Base-by-base conservation (phyloP, 1,284 basidiomycete species). In the Salmacisia buchloeana region DNA sequence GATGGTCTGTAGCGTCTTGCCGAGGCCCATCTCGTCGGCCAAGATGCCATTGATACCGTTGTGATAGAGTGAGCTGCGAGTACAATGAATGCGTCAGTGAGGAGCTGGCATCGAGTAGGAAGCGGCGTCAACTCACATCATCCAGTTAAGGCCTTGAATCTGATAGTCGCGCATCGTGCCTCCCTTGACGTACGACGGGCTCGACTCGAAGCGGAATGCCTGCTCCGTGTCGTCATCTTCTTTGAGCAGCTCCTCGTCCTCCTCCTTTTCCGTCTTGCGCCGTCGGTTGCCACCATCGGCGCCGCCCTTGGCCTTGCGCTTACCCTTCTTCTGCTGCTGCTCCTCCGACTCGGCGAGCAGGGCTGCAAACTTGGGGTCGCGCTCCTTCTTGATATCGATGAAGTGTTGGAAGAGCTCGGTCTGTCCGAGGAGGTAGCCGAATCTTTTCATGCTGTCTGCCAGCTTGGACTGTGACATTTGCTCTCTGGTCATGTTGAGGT, bases 1-100 rank as follows among this genome's bases (percentile, higher is more conserved):
- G 73, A 98, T 96, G 0, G 94, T 98, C 83, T 99, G 94, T 0
- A 97, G 84, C 0, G 94, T 98, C 85, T 98, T 98, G 38, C 96
- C 94, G 35, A 98, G 87, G 82, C 94, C 94, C 92, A 94, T 80
- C 60, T 80, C 78, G 60, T 80, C 78, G 12, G 78, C 78, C 9
- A 80, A 77, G 3, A 62, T 63, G 54, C 66, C 64, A 43, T 64
- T 75, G 74, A 78, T 80, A 45, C 75, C 78, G 66, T 75, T 70
- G 61, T 68, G 69, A 57, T 68, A 67, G 49, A 74, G 62, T 39
- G 70, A 74, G 65, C 29, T 34, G 41, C 39, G 29, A 35, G 61
- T 3, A 21, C 15, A 27, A 15, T n/a, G 35, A 6, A 61, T 21
- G 18, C 23, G 18, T 60, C 36, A 38, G 21, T 13, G 18, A 64